A percentile compares a stretch with the other conserved stretches of the same genome.
Conservation (phyloP, 2,329 filamentous ascomycete species). For the Fusarium sp. region DNA sequence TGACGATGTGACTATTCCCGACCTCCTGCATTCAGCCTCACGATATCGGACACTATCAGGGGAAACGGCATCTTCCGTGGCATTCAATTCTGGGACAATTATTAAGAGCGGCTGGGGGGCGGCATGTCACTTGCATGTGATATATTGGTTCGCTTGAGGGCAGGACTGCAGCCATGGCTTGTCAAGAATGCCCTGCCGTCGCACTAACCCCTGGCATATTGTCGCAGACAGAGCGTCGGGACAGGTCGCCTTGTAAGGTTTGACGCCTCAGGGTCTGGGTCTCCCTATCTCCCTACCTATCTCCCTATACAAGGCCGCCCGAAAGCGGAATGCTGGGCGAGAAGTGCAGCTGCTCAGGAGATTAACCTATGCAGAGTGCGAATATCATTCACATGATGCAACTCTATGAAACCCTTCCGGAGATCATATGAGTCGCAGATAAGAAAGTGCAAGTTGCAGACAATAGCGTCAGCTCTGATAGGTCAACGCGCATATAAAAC, state of each 20-base stretch:
- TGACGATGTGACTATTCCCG: conserved; percentile 25
- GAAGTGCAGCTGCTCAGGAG: not conserved
- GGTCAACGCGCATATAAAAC: not conserved
- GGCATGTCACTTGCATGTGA: conserved; percentile 13
- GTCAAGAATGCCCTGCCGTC: not conserved
- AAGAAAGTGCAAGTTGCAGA: conserved; percentile 1
- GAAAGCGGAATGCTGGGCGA: conserved; percentile 31
- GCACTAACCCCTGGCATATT: conserved; percentile 16
- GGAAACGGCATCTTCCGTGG: conserved; percentile 13
- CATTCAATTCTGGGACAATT: conserved; percentile 6
- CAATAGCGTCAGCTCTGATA: conserved; percentile 2
- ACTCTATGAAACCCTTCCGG: conserved; percentile 12
- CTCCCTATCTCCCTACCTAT: not conserved
- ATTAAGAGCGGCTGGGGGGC: conserved; percentile 19
- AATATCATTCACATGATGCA: not conserved
- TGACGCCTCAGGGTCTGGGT: conserved; percentile 4
- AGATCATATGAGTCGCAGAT: conserved; percentile 6
- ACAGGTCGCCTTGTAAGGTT: conserved; percentile 21
- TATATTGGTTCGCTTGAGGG: conserved; percentile 14
- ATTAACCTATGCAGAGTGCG: not conserved
- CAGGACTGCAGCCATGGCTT: conserved; percentile 27
- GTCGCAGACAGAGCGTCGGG: not conserved
- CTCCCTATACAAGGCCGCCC: not conserved
- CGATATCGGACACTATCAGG: conserved; percentile 4
- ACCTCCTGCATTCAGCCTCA: conserved; percentile 35